A percentile compares a stretch with the other conserved stretches of the same genome.
These are phyloP conservation scores for Leccinum subtestaceum DNA, from an alignment of 768 basidiomycete genomes.

Conservation along the genomic window DNA sequence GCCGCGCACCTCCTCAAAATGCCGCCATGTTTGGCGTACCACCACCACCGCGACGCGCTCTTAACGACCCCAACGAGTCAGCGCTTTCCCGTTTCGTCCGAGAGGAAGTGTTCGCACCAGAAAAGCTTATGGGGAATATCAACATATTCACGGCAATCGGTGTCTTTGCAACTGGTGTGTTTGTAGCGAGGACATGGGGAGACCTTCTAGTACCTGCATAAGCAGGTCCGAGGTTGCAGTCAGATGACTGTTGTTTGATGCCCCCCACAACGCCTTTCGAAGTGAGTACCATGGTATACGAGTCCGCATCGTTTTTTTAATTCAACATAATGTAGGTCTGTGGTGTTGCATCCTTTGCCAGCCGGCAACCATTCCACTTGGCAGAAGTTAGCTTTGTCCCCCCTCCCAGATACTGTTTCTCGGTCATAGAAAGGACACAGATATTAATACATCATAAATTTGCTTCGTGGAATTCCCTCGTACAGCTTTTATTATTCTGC, in stretches of 20 bases:
- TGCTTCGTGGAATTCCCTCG: conserved; percentile 10
- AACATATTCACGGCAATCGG: conserved; percentile 63
- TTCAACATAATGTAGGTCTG: conserved; percentile 1
- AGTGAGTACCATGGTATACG: conserved; percentile 6
- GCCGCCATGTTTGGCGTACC: conserved; percentile 48
- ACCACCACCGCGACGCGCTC: conserved; percentile 43
- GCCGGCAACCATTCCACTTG: conserved; percentile 1
- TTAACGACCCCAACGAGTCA: conserved; percentile 61
- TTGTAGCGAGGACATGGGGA: conserved; percentile 73
- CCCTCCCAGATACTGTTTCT: conserved; percentile 18
- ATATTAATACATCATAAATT: conserved; percentile 14
- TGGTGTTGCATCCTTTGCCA: conserved; percentile 1
- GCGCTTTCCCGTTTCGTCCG: conserved; percentile 53
- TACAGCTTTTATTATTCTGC: background rate
- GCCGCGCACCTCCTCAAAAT: conserved; percentile 58
- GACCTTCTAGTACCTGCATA: conserved; percentile 70
- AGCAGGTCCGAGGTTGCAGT: background rate
- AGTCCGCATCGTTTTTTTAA: background rate
- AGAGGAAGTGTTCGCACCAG: conserved; percentile 67
- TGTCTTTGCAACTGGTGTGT: conserved; percentile 69
- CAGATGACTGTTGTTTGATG: background rate
- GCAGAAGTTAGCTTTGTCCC: conserved; percentile 19
- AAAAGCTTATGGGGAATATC: conserved; percentile 73
- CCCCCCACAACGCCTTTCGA: background rate
- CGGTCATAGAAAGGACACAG: conserved; percentile 17